Evolutionary conservation across 2,329 filamentous ascomycete species (phyloP).

Genomic region (Aspergillus tubingensis): DNA sequence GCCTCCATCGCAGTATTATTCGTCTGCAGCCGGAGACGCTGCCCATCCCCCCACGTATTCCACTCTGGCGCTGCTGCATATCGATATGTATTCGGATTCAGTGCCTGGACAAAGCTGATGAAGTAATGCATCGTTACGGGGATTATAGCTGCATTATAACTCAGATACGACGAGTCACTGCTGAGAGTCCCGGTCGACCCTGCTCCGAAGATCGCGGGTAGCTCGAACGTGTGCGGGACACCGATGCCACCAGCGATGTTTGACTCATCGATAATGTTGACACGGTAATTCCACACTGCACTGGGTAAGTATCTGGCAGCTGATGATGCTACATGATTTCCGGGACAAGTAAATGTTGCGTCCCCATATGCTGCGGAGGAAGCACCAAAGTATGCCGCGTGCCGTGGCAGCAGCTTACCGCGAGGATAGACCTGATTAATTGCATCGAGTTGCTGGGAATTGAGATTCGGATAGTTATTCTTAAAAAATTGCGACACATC

Average conservation of each 20-base stretch:
- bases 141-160: constrained; percentile 22
- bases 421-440: constrained; percentile 58
- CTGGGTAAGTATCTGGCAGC: constrained; percentile 29
- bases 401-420: constrained; percentile 30
- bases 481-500: constrained; percentile 57
- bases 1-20: constrained; percentile 18
- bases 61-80: constrained; percentile 19
- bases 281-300: constrained; percentile 51
- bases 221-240: constrained; percentile 40
- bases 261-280: constrained; percentile 46
- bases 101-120: constrained; percentile 26
- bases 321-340: constrained; percentile 43
- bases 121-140: constrained; percentile 30
- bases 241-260: constrained; percentile 41
- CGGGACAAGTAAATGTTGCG: constrained; percentile 51
- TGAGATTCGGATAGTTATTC: constrained; percentile 59
- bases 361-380: constrained; percentile 47
- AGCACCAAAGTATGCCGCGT: constrained; percentile 41
- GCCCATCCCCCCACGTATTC: constrained; percentile 10
- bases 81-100: constrained; percentile 25
- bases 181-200: constrained; percentile 39
- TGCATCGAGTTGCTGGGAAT: constrained; percentile 46
- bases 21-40: constrained; percentile 12
- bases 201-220: constrained; percentile 30
- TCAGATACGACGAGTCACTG: constrained; percentile 1